A percentile compares a stretch with the other conserved stretches of the same genome.
Conservation (phyloP, 352 stramenopile species). For the Thraustochytrium sp. region DNA sequence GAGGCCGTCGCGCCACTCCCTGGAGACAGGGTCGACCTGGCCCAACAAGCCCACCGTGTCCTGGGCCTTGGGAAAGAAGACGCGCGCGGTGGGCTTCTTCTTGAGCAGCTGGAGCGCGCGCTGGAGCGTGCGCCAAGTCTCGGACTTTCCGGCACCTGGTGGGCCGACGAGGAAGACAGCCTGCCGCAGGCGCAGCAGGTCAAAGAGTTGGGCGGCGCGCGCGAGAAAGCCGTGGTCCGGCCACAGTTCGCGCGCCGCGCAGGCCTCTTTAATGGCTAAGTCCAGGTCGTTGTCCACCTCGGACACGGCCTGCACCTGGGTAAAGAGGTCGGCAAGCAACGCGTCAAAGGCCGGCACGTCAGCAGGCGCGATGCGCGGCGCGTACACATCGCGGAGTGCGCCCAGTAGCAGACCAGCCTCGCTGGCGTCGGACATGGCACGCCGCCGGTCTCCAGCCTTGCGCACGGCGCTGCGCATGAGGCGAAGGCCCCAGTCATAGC, state of each 20-base stretch:
- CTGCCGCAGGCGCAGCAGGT: constrained; percentile 87
- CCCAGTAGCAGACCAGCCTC: constrained; percentile 90
- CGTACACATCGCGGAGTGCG: constrained; percentile 92
- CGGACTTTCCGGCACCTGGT: constrained; percentile 83
- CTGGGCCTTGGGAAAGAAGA: constrained; percentile 91
- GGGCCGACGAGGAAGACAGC: constrained; percentile 94
- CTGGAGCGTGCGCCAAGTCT: constrained; percentile 87
- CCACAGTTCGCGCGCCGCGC: constrained; percentile 73
- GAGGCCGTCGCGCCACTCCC: constrained; percentile 91
- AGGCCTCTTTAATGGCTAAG: constrained; percentile 78
- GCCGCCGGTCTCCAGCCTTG: constrained; percentile 86
- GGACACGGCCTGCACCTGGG: constrained; percentile 78
- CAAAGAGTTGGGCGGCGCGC: constrained; percentile 89
- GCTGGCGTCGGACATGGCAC: constrained; percentile 79
- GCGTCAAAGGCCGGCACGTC: constrained; percentile 91
- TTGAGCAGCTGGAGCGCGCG: constrained; percentile 64
- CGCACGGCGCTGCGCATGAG: constrained; percentile 89
- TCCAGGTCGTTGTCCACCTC: constrained; percentile 86
- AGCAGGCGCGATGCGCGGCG: constrained; percentile 86
- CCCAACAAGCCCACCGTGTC: constrained; percentile 91
- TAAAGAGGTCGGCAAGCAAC: constrained; percentile 87
- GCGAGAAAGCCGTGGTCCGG: constrained; percentile 83
- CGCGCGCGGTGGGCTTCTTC: constrained; percentile 59
- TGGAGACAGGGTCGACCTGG: constrained; percentile 86
- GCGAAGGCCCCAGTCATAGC: constrained; percentile 93